Conservation (phyloP, 352 stramenopile genomes). For the Pythium biforme region DNA sequence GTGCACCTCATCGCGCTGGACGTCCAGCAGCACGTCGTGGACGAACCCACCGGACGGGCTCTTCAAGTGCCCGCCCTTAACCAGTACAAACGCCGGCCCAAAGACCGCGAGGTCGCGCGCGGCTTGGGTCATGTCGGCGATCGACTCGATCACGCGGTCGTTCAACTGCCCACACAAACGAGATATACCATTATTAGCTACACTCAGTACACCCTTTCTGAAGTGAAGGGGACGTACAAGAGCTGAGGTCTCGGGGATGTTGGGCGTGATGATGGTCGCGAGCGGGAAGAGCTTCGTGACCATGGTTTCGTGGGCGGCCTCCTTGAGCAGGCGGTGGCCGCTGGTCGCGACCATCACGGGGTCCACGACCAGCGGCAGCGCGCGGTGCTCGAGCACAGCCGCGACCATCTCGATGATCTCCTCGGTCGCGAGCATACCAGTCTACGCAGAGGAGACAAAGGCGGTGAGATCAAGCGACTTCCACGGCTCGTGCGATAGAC, state of each 20-base stretch:
- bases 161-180: conserved; percentile 27
- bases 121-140: conserved; percentile 70
- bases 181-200: neutral
- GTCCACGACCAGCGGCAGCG: conserved; percentile 84
- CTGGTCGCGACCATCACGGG: conserved; percentile 94
- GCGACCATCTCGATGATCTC: conserved; percentile 79
- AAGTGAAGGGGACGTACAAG: conserved; percentile 49
- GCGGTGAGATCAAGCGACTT: too few relatives aligned
- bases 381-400: conserved; percentile 43
- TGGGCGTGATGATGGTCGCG: conserved; percentile 90
- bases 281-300: conserved; percentile 84
- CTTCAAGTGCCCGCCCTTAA: conserved; percentile 91
- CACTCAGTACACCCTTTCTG: too few relatives aligned
- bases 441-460: conserved; percentile 27
- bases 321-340: conserved; percentile 79
- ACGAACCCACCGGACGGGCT: conserved; percentile 25
- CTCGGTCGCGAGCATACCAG: conserved; percentile 90
- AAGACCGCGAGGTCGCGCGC: conserved; percentile 74
- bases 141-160: conserved; percentile 37
- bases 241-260: conserved; percentile 92
- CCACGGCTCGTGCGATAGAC: neutral
- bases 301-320: conserved; percentile 66
- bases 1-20: conserved; percentile 21
- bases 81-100: conserved; percentile 72
- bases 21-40: conserved; percentile 43